Percentiles rank a stretch among this genome's conserved stretches.
Conservation (phyloP, 345 rosid species). For the Brassica incana region DNA sequence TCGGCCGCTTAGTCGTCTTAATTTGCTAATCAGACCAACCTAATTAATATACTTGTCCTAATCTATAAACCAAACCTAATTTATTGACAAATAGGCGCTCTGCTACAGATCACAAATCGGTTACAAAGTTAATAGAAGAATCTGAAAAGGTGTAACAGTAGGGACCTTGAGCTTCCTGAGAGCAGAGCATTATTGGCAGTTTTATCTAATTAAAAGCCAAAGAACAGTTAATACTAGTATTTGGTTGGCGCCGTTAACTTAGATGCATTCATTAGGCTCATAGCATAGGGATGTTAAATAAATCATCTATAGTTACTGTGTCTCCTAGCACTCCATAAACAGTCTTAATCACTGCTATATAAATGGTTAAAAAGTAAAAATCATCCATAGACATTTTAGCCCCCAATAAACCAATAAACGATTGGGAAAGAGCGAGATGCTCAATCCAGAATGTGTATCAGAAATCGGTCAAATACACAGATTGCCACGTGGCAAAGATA, state of each 20-base stretch:
- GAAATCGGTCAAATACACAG: not conserved
- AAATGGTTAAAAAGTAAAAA: not conserved
- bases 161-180: not conserved
- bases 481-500: slow-evolving; percentile 25
- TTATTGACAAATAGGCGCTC: not conserved
- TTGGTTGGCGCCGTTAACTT: slow-evolving; percentile 27
- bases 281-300: not conserved
- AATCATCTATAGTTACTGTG: not conserved
- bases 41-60: not conserved
- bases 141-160: not conserved
- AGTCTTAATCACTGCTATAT: not conserved
- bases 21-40: slow-evolving; percentile 3
- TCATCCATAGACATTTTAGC: slow-evolving; percentile 6
- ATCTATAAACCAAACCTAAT: slow-evolving; percentile 2
- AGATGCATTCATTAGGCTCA: slow-evolving; percentile 17
- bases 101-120: not conserved
- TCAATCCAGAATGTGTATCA: slow-evolving; percentile 20
- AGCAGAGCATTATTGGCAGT: not conserved
- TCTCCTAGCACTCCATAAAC: not conserved
- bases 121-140: not conserved
- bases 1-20: slow-evolving; percentile 3
- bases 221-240: not conserved
- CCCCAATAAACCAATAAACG: not conserved
- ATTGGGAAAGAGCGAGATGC: slow-evolving; percentile 32
- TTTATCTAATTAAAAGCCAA: not conserved